Evolutionary conservation across 2,329 filamentous ascomycete species (phyloP).

Genomic region (Trichoderma guizhouense): DNA sequence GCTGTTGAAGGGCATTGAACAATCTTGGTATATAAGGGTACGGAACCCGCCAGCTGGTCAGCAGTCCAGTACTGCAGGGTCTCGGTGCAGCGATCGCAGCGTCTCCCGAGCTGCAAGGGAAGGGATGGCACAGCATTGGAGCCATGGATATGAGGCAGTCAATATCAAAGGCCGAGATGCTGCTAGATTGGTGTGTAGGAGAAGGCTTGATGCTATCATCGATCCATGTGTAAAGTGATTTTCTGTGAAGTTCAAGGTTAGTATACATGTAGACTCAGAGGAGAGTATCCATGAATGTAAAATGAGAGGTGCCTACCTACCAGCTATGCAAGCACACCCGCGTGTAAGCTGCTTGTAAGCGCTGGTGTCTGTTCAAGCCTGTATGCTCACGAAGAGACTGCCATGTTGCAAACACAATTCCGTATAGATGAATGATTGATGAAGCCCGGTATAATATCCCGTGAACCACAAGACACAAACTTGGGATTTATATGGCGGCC

Average conservation of each 20-base stretch:
- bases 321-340: neutral
- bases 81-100: neutral
- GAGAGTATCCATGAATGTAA: neutral
- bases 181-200: neutral
- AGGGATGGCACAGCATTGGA: neutral
- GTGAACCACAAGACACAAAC: neutral
- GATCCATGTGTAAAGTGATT: neutral
- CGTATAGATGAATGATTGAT: neutral
- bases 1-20: neutral
- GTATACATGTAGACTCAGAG: neutral
- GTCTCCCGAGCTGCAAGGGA: too few species aligned
- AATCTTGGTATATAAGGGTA: conserved; percentile 1
- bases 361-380: neutral
- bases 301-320: neutral
- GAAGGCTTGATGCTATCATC: neutral
- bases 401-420: neutral
- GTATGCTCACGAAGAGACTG: neutral
- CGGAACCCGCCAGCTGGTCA: neutral
- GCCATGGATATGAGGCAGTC: too few species aligned
- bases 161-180: neutral
- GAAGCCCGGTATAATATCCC: neutral
- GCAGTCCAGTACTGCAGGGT: neutral
- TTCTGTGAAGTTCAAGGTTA: neutral
- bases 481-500: neutral
- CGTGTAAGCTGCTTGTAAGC: neutral